Evolutionary conservation across 371 early-diverging fungal genomes (phyloP).

Genomic region (Rhizopus sp.): DNA sequence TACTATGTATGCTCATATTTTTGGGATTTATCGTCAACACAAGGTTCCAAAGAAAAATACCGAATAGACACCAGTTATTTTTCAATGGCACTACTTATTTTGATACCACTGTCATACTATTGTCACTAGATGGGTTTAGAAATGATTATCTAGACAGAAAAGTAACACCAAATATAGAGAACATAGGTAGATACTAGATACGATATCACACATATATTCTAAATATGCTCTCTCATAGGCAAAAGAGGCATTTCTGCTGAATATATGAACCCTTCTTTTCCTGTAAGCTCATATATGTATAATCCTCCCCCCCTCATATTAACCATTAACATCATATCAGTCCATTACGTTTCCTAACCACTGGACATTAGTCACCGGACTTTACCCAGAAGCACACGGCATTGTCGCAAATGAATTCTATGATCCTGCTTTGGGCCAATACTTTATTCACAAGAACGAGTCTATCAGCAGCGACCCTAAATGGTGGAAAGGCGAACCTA

Average conservation of each 20-base stretch:
- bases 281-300: constrained; percentile 38
- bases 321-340: constrained; percentile 16
- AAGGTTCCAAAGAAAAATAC: background rate
- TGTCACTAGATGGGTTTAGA: constrained; percentile 89
- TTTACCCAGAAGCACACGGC: constrained; percentile 90
- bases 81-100: constrained; percentile 72
- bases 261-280: constrained; percentile 77
- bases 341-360: constrained; percentile 93
- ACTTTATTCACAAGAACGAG: constrained; percentile 72
- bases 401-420: constrained; percentile 91
- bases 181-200: constrained; percentile 46
- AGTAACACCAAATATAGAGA: constrained; percentile 66
- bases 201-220: background rate
- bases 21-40: background rate
- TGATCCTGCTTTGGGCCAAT: constrained; percentile 69
- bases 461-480: constrained; percentile 50
- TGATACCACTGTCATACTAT: constrained; percentile 71
- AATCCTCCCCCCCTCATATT: too few relatives aligned
- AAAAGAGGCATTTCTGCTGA: constrained; percentile 55
- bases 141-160: constrained; percentile 78
- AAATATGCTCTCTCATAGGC: constrained; percentile 20
- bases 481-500: constrained; percentile 92
- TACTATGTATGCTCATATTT: background rate
- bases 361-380: constrained; percentile 88
- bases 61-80: constrained; percentile 14